These are phyloP conservation scores for Arthrobotrys sinensis DNA, from an alignment of 2,329 filamentous ascomycete genomes.

Conservation along the genomic window DNA sequence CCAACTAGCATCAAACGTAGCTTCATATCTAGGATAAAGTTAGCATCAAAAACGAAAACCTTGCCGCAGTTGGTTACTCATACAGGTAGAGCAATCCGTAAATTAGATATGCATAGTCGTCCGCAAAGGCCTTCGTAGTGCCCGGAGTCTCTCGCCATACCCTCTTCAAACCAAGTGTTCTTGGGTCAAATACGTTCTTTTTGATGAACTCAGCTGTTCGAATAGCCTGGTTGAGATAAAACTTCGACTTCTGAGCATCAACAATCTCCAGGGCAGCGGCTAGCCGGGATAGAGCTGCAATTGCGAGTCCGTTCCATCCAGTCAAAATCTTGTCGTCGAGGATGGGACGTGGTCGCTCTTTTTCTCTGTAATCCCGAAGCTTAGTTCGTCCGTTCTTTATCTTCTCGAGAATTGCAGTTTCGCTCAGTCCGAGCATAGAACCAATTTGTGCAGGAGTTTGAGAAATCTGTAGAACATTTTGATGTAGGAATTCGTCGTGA, in stretches of 20 bases:
- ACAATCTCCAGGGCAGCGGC: constrained; percentile 77
- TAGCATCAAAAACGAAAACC: neutral
- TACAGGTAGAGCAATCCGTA: constrained; percentile 85
- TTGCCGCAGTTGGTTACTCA: constrained; percentile 9
- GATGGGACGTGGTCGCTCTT: constrained; percentile 80
- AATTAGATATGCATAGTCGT: constrained; percentile 93
- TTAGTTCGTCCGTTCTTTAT: constrained; percentile 78
- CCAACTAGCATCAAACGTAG: constrained; percentile 82
- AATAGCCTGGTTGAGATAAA: constrained; percentile 77
- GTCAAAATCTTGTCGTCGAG: constrained; percentile 91
- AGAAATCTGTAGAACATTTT: constrained; percentile 85
- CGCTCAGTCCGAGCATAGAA: constrained; percentile 80
- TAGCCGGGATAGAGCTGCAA: constrained; percentile 83
- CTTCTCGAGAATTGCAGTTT: constrained; percentile 78
- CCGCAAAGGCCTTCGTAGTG: constrained; percentile 82
- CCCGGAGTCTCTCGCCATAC: constrained; percentile 79
- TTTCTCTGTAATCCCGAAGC: constrained; percentile 80
- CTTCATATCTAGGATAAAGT: constrained; percentile 72
- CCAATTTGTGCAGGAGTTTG: constrained; percentile 79
- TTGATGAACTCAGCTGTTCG: constrained; percentile 81
- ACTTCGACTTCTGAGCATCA: constrained; percentile 73
- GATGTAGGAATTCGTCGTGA: constrained; percentile 93
- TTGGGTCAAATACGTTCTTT: constrained; percentile 79
- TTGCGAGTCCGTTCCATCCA: constrained; percentile 89
- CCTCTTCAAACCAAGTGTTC: constrained; percentile 77